Percentiles rank a stretch among this genome's conserved stretches.
Conservation (phyloP, 2,329 filamentous ascomycete species). For the Coniochaeta hoffmannii region DNA sequence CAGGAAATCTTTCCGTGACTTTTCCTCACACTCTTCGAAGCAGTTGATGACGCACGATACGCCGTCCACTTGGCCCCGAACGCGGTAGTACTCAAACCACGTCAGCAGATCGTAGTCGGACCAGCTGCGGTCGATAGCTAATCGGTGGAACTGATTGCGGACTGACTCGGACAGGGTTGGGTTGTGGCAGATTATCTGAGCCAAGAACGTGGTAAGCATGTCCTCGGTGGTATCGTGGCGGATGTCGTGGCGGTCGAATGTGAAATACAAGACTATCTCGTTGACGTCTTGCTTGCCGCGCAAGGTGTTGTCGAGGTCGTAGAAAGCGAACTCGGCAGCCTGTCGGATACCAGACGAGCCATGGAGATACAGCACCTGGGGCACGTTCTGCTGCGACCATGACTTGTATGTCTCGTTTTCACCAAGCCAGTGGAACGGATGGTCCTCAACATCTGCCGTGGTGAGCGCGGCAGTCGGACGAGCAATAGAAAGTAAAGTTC, state of each 20-base stretch:
- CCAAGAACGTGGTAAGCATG: constrained; percentile 1
- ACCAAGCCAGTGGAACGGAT: neutral
- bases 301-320: neutral
- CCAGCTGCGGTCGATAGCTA: constrained; percentile 1
- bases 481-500: neutral
- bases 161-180: neutral
- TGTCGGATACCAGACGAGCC: neutral
- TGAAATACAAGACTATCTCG: constrained; percentile 2
- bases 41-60: neutral
- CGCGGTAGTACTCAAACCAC: constrained; percentile 1
- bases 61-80: neutral
- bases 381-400: neutral
- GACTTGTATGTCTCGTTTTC: neutral
- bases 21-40: constrained; percentile 1
- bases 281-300: neutral
- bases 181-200: constrained; percentile 1
- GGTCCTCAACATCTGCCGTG: neutral
- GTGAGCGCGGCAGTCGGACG: neutral
- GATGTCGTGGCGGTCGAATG: neutral
- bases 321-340: neutral
- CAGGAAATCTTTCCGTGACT: neutral
- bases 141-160: neutral
- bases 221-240: neutral
- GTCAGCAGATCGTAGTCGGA: neutral
- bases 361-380: neutral